Percentiles rank a stretch among this genome's conserved stretches.
Conservation (phyloP, 2,329 filamentous ascomycete genomes). For the Apiospora hydei region DNA sequence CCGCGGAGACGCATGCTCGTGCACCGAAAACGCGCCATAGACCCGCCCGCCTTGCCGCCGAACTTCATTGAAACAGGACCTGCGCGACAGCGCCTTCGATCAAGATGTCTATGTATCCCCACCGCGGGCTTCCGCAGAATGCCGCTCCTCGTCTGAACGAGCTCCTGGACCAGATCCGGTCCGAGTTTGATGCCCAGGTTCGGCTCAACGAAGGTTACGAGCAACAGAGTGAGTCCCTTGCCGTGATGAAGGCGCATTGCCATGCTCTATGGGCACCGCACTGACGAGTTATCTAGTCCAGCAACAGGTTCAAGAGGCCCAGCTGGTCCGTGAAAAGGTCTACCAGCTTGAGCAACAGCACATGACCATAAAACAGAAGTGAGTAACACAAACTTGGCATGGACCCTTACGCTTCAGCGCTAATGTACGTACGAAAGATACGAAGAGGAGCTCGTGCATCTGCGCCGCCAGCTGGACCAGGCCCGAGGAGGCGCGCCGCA, state of each 20-base stretch:
- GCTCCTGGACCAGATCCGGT: conserved; percentile 87
- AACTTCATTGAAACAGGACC: conserved; percentile 4
- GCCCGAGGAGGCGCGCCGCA: conserved; percentile 68
- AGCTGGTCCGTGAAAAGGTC: conserved; percentile 91
- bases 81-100: conserved; percentile 5
- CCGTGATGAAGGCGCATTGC: not conserved
- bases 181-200: conserved; percentile 88
- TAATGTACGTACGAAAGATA: conserved; percentile 66
- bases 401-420: not conserved
- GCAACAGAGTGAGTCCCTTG: conserved; percentile 79
- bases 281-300: conserved; percentile 66
- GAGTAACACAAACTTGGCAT: conserved; percentile 46
- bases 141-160: conserved; percentile 77
- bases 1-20: not conserved
- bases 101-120: conserved; percentile 83
- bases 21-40: conserved; percentile 23
- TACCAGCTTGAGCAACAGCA: conserved; percentile 92
- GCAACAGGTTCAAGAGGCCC: conserved; percentile 92
- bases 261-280: not conserved
- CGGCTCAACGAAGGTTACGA: conserved; percentile 87
- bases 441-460: conserved; percentile 85
- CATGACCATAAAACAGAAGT: conserved; percentile 90
- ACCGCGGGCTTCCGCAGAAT: conserved; percentile 77
- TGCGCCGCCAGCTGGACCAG: conserved; percentile 86
- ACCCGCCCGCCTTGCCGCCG: conserved; percentile 27